Evolutionary conservation across 73 alveolate genomes (phyloP), one percentile per base, ranked within the genome.

Genomic region (Effrenium voratum): DNA sequence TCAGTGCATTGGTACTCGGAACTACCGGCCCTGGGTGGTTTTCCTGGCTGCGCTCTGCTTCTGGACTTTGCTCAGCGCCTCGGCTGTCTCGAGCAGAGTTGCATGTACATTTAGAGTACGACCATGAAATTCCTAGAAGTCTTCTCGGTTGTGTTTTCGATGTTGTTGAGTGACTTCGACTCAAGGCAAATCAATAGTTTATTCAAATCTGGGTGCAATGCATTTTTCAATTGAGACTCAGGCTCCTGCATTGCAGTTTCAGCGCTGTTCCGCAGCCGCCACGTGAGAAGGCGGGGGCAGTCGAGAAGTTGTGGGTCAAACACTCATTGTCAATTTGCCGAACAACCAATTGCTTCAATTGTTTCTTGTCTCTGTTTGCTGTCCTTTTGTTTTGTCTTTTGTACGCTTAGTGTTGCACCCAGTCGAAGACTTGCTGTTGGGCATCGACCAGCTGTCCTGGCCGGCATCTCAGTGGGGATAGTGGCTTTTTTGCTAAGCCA

Each of bases 391-490:
- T n/a, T n/a, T n/a, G n/a, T n/a, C n/a, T n/a, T n/a, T n/a, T n/a
- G n/a, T n/a, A n/a, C n/a, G n/a, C n/a, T n/a, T n/a, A n/a, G n/a
- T n/a, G n/a, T n/a, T n/a, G n/a, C n/a, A n/a, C 19, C 10, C 45
- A 6, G 70, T 10, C 86, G 97, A 5, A 72, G 88, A 32, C 80
- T 90, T 52, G 95, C 95, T 10, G 95, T 88, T 47, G 95, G 95
- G n/a, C 95, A 88, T 50, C 95, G 95, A 49, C 95, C 95, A 1
- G 55, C 81, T n/a, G 95, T 88, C 66, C 43, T 68, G 70, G 82
- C 49, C 82, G 32, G 36, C 28, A 24, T 12, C 77, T 32, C 40
- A 66, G 77, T 32, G 22, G 19, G 63, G 8, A 19, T 12, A 19
- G 63, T 19, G 19, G 26, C 63, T 19, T 19, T 12, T 19, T 8